Conservation (phyloP, 805 yeast species). For the Blastobotrys robertii region DNA sequence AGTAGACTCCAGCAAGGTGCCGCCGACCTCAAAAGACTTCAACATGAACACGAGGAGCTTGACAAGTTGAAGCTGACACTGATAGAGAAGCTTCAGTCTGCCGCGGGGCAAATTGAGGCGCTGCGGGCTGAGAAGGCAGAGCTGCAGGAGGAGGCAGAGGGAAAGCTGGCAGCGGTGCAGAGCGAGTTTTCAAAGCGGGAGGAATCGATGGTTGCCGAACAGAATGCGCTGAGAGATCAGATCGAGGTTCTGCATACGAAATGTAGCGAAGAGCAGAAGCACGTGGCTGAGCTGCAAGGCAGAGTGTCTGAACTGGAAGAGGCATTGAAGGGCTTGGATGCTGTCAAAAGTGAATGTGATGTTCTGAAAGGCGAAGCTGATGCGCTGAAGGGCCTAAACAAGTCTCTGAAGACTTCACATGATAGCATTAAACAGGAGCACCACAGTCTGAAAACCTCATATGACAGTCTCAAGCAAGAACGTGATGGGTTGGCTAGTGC, state of each 20-base stretch:
- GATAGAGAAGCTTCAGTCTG: constrained; percentile 36
- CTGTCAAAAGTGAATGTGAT: not conserved
- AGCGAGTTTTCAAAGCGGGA: no score
- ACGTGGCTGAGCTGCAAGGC: no score
- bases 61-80: constrained; percentile 31
- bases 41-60: constrained; percentile 22
- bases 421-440: not conserved
- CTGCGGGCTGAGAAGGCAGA: constrained; percentile 6
- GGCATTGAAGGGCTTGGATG: no score
- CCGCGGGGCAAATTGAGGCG: constrained; percentile 30
- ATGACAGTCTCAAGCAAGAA: not conserved
- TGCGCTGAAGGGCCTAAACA: constrained; percentile 6
- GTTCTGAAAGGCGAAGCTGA: not conserved
- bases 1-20: constrained; percentile 17
- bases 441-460: not conserved
- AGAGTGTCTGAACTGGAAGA: no score
- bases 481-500: not conserved
- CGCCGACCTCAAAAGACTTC: constrained; percentile 10
- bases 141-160: no score
- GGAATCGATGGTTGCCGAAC: no score
- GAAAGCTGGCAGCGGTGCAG: no score
- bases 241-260: not conserved
- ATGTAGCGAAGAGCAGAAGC: no score
- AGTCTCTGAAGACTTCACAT: not conserved
- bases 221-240: no score